Percentiles rank a stretch among this genome's conserved stretches.
Evolutionary conservation across 2,329 filamentous ascomycete species (phyloP).

Genomic region (Bretziella fagacearum): DNA sequence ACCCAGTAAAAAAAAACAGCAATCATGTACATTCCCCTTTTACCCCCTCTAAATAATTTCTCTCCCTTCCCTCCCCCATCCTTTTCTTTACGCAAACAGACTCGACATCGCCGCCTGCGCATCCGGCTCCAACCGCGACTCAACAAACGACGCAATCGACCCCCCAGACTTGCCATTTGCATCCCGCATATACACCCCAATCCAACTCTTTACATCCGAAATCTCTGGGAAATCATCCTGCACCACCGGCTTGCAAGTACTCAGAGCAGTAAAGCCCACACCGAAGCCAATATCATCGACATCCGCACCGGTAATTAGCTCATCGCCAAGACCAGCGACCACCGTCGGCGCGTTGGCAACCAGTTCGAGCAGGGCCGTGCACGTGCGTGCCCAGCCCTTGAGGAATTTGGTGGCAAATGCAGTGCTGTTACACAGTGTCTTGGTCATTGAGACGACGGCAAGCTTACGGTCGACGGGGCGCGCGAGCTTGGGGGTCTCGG

Average conservation of each 20-base stretch:
- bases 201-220: slow-evolving; percentile 69
- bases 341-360: slow-evolving; percentile 72
- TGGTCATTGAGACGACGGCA: slow-evolving; percentile 83
- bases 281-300: slow-evolving; percentile 93
- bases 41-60: not conserved
- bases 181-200: slow-evolving; percentile 56
- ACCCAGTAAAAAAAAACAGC: slow-evolving; percentile 1
- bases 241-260: slow-evolving; percentile 62
- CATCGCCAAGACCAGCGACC: slow-evolving; percentile 46
- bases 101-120: slow-evolving; percentile 10
- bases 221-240: slow-evolving; percentile 79
- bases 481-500: slow-evolving; percentile 73
- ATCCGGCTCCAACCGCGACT: slow-evolving; percentile 50
- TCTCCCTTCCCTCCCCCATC: not conserved
- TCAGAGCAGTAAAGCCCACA: slow-evolving; percentile 82
- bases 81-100: slow-evolving; percentile 6
- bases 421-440: slow-evolving; percentile 72
- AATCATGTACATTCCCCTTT: slow-evolving; percentile 1
- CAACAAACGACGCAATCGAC: slow-evolving; percentile 52
- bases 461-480: slow-evolving; percentile 83
- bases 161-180: slow-evolving; percentile 61
- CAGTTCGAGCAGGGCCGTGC: slow-evolving; percentile 73
- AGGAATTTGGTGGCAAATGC: slow-evolving; percentile 68
- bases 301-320: slow-evolving; percentile 70
- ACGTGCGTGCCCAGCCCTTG: slow-evolving; percentile 84